Base-by-base conservation (phyloP, 2,329 filamentous ascomycete species). In the Sclerotinia trifoliorum region DNA sequence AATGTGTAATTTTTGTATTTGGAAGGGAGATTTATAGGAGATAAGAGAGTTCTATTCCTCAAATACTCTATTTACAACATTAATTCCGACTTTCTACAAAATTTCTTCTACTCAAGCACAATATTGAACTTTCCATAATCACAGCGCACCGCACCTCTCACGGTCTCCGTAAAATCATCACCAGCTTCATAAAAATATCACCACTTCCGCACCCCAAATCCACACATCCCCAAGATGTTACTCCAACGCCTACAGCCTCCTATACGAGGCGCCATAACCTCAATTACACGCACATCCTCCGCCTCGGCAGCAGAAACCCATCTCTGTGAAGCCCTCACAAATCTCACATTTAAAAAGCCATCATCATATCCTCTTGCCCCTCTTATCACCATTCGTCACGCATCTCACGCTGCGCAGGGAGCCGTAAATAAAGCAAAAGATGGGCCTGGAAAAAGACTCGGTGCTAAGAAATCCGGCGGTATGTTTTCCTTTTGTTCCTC, bases 391-490 rank as follows among this genome's bases (percentile, higher is more conserved):
- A 71, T 77, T 26, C 72, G 77, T 69, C 73, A 78, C 69, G 76
- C 77, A 4, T 74, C 74, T 29, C 76, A 78, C 77, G 89, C 89
- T 77, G 82, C 86, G 56, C 88, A 90, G 80, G 87, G 87, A 79
- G 85, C 85, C 63, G 89, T 89, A 80, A 96, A 91, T 77, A 86
- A 87, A 72, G 86, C 87, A 39, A 89, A 89, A 77, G 85, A 90
- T 75, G 88, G 88, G 5, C 84, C 89, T 1, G 90, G 90, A 75
- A 97, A 97, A 82, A 93, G 97, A 79, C 82, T 99, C 73, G 95
- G 95, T 74, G 94, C 94, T 6, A 99, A 99, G 85, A 93, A 94
- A 80, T 90, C 90, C 24, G 93, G 92, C 79, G 94, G 92, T 91
- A 83, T 55, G 86, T 75, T 35, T 63, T 29, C 24, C 51, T 35